phyloP scores from a whole-genome alignment of 768 basidiomycete genomes.

The Suillus bovinus region DNA sequence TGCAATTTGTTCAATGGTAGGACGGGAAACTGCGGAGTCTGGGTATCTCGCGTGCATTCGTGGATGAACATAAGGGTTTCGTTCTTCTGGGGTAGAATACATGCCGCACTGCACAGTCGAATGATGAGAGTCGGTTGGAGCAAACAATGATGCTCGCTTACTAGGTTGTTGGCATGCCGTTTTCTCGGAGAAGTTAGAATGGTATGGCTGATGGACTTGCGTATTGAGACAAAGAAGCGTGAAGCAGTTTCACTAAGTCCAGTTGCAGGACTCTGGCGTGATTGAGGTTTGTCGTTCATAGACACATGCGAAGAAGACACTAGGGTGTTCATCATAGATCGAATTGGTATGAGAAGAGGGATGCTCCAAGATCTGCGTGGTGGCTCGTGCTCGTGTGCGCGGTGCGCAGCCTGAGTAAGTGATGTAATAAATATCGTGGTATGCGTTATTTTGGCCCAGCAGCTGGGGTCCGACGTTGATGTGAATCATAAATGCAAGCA shows the following conservation, averaged over 20 bases:
- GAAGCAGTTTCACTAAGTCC: slow-evolving; percentile 26
- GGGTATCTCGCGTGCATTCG: slow-evolving; percentile 39
- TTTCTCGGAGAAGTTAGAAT: slow-evolving; percentile 21
- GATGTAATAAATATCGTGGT: slow-evolving; percentile 5
- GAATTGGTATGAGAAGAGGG: neutral
- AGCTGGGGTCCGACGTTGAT: neutral
- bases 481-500: neutral
- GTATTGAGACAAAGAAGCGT: slow-evolving; percentile 31
- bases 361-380: neutral
- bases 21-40: slow-evolving; percentile 45
- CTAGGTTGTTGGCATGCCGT: slow-evolving; percentile 19
- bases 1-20: slow-evolving; percentile 74
- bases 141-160: slow-evolving; percentile 16
- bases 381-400: neutral
- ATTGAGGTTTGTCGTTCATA: slow-evolving; percentile 9
- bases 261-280: slow-evolving; percentile 9
- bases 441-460: neutral
- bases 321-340: slow-evolving; percentile 15
- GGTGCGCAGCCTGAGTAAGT: neutral
- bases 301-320: slow-evolving; percentile 18
- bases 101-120: slow-evolving; percentile 32
- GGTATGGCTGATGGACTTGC: slow-evolving; percentile 26
- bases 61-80: slow-evolving; percentile 29
- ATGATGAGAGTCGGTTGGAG: slow-evolving; percentile 1
- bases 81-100: slow-evolving; percentile 45